Percentiles rank a stretch among this genome's conserved stretches.
Conservation (phyloP, 179 eudicot species). For the Silene vulgaris region DNA sequence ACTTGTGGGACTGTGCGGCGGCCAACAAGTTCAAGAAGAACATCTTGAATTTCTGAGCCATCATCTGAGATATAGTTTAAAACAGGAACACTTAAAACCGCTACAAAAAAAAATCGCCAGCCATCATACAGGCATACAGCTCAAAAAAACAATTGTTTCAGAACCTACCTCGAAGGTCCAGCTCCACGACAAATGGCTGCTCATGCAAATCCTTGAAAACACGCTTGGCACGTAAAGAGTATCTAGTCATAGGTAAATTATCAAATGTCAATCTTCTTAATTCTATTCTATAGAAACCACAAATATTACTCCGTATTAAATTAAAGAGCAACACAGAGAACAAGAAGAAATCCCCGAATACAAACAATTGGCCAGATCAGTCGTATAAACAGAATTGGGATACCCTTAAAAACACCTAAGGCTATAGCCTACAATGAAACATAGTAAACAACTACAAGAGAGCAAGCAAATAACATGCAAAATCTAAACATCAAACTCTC, state of each 20-base stretch:
- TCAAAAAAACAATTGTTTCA: neutral
- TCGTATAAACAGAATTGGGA: neutral
- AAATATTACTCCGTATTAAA: too few species aligned
- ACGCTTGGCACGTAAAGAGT: slow-evolving; percentile 69
- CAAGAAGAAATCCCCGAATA: neutral
- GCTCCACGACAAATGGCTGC: slow-evolving; percentile 76
- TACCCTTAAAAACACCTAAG: neutral
- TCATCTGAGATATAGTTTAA: slow-evolving; percentile 45
- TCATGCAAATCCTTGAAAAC: slow-evolving; percentile 59
- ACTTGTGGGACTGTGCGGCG: slow-evolving; percentile 93
- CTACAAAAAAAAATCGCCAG: neutral
- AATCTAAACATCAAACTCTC: neutral
- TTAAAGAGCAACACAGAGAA: neutral
- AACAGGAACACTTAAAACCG: neutral
- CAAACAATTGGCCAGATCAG: too few species aligned
- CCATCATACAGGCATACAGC: neutral
- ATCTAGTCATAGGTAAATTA: slow-evolving; percentile 38
- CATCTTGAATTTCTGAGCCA: slow-evolving; percentile 70
- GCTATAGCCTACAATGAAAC: neutral
- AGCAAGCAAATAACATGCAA: neutral
- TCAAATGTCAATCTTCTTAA: neutral
- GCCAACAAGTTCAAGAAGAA: slow-evolving; percentile 81
- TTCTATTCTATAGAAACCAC: neutral
- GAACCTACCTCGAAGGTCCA: slow-evolving; percentile 70
- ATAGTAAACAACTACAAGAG: neutral